Conservation (phyloP, 2,329 filamentous ascomycete species). For the Eutypella sp. region DNA sequence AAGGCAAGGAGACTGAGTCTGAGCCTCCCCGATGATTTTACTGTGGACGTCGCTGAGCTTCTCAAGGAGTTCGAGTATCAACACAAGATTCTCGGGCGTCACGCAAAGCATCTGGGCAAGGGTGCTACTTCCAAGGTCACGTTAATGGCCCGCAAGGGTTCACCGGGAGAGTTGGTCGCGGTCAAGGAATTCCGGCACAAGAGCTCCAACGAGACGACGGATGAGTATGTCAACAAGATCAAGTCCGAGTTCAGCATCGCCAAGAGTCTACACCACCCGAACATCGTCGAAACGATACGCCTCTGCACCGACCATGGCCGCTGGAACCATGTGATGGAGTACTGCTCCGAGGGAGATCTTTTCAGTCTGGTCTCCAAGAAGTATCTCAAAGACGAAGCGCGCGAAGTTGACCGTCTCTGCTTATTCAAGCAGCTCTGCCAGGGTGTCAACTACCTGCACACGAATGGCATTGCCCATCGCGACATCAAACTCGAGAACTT, state of each 20-base stretch:
- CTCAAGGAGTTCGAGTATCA: slow-evolving; percentile 65
- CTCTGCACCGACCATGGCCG: slow-evolving; percentile 69
- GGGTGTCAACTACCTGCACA: slow-evolving; percentile 76
- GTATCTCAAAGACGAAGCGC: slow-evolving; percentile 60
- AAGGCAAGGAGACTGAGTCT: slow-evolving; percentile 76
- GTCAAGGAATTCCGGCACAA: slow-evolving; percentile 84
- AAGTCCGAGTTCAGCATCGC: slow-evolving; percentile 88
- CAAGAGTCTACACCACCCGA: slow-evolving; percentile 79
- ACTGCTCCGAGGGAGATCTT: slow-evolving; percentile 76
- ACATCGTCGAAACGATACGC: slow-evolving; percentile 75
- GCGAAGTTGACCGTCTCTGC: slow-evolving; percentile 67
- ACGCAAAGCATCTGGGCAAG: slow-evolving; percentile 72
- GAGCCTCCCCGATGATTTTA: slow-evolving; percentile 68
- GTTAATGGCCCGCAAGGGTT: slow-evolving; percentile 69
- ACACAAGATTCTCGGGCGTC: slow-evolving; percentile 65
- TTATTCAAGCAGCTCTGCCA: slow-evolving; percentile 86
- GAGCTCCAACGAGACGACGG: slow-evolving; percentile 60
- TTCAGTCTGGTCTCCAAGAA: slow-evolving; percentile 69
- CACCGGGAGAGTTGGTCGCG: slow-evolving; percentile 63
- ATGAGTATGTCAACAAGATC: slow-evolving; percentile 82
- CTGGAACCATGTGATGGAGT: slow-evolving; percentile 94
- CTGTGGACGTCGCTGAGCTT: slow-evolving; percentile 65
- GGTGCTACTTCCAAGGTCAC: slow-evolving; percentile 80
- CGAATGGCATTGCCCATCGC: slow-evolving; percentile 80
- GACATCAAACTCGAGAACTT: slow-evolving; percentile 90